Evolutionary conservation across 2,329 filamentous ascomycete genomes (phyloP).

Genomic region (Trichophyton benhamiae): DNA sequence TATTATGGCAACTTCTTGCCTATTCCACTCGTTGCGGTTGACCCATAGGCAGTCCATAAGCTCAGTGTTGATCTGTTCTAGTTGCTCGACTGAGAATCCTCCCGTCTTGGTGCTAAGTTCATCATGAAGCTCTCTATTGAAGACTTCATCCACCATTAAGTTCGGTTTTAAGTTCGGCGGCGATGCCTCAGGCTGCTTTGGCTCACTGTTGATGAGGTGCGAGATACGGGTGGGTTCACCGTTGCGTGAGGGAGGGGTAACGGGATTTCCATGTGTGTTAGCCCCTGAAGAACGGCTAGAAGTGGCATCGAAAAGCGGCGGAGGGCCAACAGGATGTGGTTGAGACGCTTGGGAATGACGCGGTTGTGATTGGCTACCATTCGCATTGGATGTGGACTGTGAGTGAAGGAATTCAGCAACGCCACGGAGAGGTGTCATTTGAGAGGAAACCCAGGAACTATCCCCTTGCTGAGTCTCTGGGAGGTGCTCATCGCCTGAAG

Average conservation of each 20-base stretch:
- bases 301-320: conserved; percentile 23
- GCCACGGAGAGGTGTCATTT: conserved; percentile 17
- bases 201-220: not conserved
- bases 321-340: conserved; percentile 28
- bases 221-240: not conserved
- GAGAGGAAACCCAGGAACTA: conserved; percentile 24
- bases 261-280: not conserved
- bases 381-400: conserved; percentile 19
- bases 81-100: conserved; percentile 78
- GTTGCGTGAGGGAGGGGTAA: not conserved
- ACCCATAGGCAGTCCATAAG: conserved; percentile 87
- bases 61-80: conserved; percentile 83
- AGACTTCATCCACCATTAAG: conserved; percentile 33
- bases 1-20: conserved; percentile 54
- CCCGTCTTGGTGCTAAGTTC: conserved; percentile 56
- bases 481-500: conserved; percentile 46
- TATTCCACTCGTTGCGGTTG: conserved; percentile 68
- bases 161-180: conserved; percentile 10
- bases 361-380: conserved; percentile 26
- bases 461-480: conserved; percentile 51
- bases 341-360: conserved; percentile 20
- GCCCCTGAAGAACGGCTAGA: not conserved
- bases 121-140: conserved; percentile 47
- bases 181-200: not conserved
- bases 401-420: conserved; percentile 20